Evolutionary conservation across 2,329 filamentous ascomycete species (phyloP), one percentile per base, ranked within the genome.

Genomic region (Mycosphaerella sp.): DNA sequence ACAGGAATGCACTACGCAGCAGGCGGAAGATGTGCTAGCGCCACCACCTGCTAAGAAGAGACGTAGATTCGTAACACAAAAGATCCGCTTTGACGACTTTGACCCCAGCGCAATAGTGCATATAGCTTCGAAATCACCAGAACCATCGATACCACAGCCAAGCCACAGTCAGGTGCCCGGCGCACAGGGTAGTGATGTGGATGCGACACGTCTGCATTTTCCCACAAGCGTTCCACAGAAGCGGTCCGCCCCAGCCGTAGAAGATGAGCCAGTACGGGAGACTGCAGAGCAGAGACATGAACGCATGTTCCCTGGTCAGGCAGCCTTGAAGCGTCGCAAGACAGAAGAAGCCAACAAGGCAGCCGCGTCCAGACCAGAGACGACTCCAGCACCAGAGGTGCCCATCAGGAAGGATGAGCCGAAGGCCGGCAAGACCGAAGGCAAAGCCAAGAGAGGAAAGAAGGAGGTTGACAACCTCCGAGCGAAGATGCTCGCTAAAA

Each of bases 261-360:
- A 54, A 10, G 53, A 50, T 17, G 59, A 66, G 10, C 34, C 52
- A 10, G 59, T 51, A 51, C 57, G 57, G 44, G 62, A 59, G 45
- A 56, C 54, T 14, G 54, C 51, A 14, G 54, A 51, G 80, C 86
- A 59, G 43, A 71, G 86, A 7, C 81, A 92, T 68, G 83, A 89
- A 11, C 77, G 80, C 21, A 80, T 95, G 52, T 83, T 91, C 1
- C 87, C 90, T 0, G 88, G 85, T 1, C 84, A 87, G 3, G 83
- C 86, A 29, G 83, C 83, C 4, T 81, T 90, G 66, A 97, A 95
- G 69, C 82, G 84, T n/a, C 84, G 86, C 21, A 83, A 85, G 26
- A 76, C 88, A 17, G 84, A 81, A 57, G 78, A 78, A 8, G 49
- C 50, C 23, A 41, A 31, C 8, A 32, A 41, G 14, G 42, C 31